phyloP scores from a whole-genome alignment of 805 yeast genomes.

The Yarrowia keelungensis region DNA sequence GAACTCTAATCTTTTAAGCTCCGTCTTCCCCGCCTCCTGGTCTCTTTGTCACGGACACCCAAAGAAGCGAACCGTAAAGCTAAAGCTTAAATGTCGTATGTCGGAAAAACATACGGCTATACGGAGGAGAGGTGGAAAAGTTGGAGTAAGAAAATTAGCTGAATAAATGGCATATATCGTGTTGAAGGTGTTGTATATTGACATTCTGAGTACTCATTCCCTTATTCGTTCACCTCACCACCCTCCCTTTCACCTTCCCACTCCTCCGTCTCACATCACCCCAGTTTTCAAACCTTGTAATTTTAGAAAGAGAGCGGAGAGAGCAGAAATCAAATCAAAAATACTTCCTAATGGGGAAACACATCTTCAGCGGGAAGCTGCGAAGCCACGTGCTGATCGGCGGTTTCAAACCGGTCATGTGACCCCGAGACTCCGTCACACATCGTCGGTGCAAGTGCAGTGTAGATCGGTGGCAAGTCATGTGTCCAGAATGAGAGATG shows the following conservation, averaged over 20 bases:
- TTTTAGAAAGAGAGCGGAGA: not conserved
- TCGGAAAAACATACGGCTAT: slow-evolving; percentile 32
- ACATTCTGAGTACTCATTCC: no score
- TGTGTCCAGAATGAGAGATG: not conserved
- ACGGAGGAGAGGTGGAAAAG: no score
- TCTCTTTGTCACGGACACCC: slow-evolving; percentile 26
- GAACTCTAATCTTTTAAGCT: not conserved
- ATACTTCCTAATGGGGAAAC: slow-evolving; percentile 8
- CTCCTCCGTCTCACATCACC: no score
- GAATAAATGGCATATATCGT: no score
- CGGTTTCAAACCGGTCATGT: not conserved
- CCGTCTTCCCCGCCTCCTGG: slow-evolving; percentile 32
- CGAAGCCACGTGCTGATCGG: slow-evolving; percentile 22
- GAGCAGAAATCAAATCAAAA: not conserved
- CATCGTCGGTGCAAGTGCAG: no score
- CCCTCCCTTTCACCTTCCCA: no score
- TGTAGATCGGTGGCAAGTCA: slow-evolving; percentile 1
- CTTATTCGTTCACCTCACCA: no score
- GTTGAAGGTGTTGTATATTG: no score
- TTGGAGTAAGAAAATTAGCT: no score
- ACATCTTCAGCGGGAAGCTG: not conserved
- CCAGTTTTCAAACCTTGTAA: not conserved
- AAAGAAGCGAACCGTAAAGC: slow-evolving; percentile 25
- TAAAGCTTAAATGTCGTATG: slow-evolving; percentile 1
- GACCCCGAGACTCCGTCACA: not conserved